Percentiles rank a stretch among this genome's conserved stretches.
phyloP scores from a whole-genome alignment of 192 early-diverging fungal species.

The Phycomyces nitens region DNA sequence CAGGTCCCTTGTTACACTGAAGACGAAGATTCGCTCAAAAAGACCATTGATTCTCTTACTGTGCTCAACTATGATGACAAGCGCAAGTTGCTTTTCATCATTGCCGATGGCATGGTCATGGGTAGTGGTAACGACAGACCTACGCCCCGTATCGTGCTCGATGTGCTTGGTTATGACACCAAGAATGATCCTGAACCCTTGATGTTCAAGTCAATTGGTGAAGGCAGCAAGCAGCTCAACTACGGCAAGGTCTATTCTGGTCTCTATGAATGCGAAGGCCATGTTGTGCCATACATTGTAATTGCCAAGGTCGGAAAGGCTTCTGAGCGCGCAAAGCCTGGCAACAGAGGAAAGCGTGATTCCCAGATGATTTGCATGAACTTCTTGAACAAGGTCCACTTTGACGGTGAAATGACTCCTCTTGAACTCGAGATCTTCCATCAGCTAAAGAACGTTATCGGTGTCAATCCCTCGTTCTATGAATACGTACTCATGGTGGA shows the following conservation, averaged over 20 bases:
- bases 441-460: slow-evolving; percentile 96
- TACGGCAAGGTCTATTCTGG: slow-evolving; percentile 97
- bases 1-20: slow-evolving; percentile 97
- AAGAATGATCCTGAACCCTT: slow-evolving; percentile 72
- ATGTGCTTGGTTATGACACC: slow-evolving; percentile 85
- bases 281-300: slow-evolving; percentile 90
- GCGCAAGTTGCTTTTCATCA: slow-evolving; percentile 83
- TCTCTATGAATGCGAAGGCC: slow-evolving; percentile 88
- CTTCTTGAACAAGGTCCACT: slow-evolving; percentile 91
- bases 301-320: slow-evolving; percentile 92
- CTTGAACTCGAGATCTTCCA: slow-evolving; percentile 96
- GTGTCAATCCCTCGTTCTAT: slow-evolving; percentile 77
- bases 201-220: slow-evolving; percentile 85
- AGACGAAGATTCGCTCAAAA: slow-evolving; percentile 77
- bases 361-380: slow-evolving; percentile 94
- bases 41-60: slow-evolving; percentile 84
- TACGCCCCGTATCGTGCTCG: slow-evolving; percentile 92
- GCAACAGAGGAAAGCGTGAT: slow-evolving; percentile 97
- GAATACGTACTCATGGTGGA: slow-evolving; percentile 80
- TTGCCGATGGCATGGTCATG: slow-evolving; percentile 92
- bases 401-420: slow-evolving; percentile 84
- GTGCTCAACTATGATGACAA: slow-evolving; percentile 82
- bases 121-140: slow-evolving; percentile 96
- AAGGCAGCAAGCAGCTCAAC: slow-evolving; percentile 90
- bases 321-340: slow-evolving; percentile 78